Conservation (phyloP, 1,284 basidiomycete species). For the Marasmius sp. region DNA sequence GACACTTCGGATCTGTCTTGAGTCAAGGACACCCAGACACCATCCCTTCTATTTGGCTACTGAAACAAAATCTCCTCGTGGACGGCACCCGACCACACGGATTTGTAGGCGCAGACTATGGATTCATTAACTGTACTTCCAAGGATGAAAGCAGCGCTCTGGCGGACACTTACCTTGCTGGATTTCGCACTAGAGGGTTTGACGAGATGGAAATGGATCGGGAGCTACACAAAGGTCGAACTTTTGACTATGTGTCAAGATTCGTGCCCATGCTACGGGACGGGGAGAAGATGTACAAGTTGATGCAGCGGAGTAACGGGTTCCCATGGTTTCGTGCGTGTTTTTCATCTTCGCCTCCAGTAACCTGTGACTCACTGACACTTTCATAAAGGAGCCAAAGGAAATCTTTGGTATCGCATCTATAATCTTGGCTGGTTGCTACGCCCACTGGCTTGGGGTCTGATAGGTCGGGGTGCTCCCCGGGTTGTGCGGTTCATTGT, state of each 20-base stretch:
- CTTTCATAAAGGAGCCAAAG: too few relatives aligned
- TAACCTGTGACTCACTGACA: too few relatives aligned
- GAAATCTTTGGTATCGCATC: too few relatives aligned
- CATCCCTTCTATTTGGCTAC: constrained; percentile 36
- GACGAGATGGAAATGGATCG: constrained; percentile 34
- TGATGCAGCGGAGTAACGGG: constrained; percentile 23
- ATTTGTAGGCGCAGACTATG: constrained; percentile 32
- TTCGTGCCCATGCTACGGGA: constrained; percentile 9
- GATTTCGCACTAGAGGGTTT: constrained; percentile 21
- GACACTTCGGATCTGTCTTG: constrained; percentile 22
- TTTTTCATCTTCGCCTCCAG: too few relatives aligned
- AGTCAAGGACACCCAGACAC: neutral
- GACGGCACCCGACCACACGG: constrained; percentile 9
- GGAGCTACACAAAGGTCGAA: constrained; percentile 29
- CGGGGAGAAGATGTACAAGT: constrained; percentile 19
- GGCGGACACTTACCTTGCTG: constrained; percentile 28
- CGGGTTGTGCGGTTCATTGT: too few relatives aligned
- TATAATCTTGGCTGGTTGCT: too few relatives aligned
- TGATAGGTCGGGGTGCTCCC: too few relatives aligned
- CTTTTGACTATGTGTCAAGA: constrained; percentile 28
- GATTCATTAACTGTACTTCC: constrained; percentile 34
- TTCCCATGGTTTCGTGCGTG: too few relatives aligned
- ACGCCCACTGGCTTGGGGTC: too few relatives aligned
- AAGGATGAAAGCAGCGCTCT: constrained; percentile 24
- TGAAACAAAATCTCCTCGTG: constrained; percentile 31